Base-by-base conservation (phyloP, 2,329 filamentous ascomycete species). In the Penicillium sp. region DNA sequence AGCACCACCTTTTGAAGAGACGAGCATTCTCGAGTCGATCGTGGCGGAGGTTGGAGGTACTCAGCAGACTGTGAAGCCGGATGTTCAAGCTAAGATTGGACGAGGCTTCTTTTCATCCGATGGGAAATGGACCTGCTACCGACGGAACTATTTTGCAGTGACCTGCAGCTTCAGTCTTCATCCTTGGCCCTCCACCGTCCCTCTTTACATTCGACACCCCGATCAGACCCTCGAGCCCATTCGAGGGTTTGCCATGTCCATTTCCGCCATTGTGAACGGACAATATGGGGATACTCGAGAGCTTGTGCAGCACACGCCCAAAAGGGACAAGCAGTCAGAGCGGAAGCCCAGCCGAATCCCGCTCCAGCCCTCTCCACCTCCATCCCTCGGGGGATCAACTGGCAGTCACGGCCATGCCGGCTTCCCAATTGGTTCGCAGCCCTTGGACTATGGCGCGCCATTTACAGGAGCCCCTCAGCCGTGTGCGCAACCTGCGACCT, bases 121-220 rank as follows among this genome's bases (percentile, higher is more conserved):
- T 49, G 80, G 82, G 16, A 89, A 92, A 62, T 96, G 90, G 90
- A 96, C 91, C 0, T 95, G 91, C 74, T 96, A 96, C 68, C 81
- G 91, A 30, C 82, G 92, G 39, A 96, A 96, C 69, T 96, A 96
- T 72, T 94, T 96, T 68, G 87, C 89, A 0, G 90, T 94, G 47
- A 83, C 86, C 46, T 92, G 89, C 69, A 89, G 87, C 3, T 96
- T 87, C 71, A 81, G 81, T 11, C 75, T 96, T 22, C 78, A 79
- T 36, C 88, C 88, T 73, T 86, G 74, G 77, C 77, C 66, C 68
- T 63, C 63, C 69, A 71, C 47, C 71, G 75, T 49, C 76, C 82
- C 84, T 24, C 73, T 86, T 1, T 88, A 82, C 62, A 70, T 86
- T 46, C 79, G 80, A 55, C 72, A 74, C 48, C 65, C 62, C 11